Evolutionary conservation across 768 basidiomycete species (phyloP), one percentile per base, ranked within the genome.

Genomic region (Kwoniella sp.): DNA sequence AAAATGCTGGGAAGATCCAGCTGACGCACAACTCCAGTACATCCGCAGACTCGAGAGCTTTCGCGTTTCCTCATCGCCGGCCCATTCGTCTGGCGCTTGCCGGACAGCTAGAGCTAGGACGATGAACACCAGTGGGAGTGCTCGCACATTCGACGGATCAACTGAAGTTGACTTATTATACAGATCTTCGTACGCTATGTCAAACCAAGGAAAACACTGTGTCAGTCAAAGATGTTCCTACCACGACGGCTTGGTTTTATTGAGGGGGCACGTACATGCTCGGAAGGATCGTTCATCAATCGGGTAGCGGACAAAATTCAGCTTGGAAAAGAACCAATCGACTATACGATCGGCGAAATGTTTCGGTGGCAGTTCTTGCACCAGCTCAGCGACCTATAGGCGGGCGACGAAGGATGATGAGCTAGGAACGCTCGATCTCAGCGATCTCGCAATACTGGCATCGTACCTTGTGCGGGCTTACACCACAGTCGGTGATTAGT

Each of bases 251-350:
- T n/a, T n/a, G n/a, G n/a, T n/a, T n/a, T n/a, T n/a, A n/a, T n/a
- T n/a, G n/a, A n/a, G n/a, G 17, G 40, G 17, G 40, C 17, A 63
- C 71, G 25, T 33, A 74, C 71, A 74, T 5, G 47, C 64, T 24
- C 76, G 26, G 65, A 77, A 77, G 1, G 67, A 53, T n/a, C 70
- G 63, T 60, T 94, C 92, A 27, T 90, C 90, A 17, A 95, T 84
- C 53, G 92, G 93, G 80, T 95, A 95, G 46, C 92, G 87, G 22
- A 92, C 92, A 87, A 91, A 93, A 74, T 96, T 95, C 77, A 92
- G 91, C 72, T 78, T 62, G 53, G 53, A 19, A 55, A 78, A 77
- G 60, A 78, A 94, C 78, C 90, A 88, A 72, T 93, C 88, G 64
- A 95, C 83, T 22, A 95, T 86, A 29, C 86, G 86, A 70, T 91